Percentiles rank a stretch among this genome's conserved stretches.
These are phyloP conservation scores for Vanderwaltozyma polyspora DNA, from an alignment of 805 yeast species.

Conservation along the genomic window DNA sequence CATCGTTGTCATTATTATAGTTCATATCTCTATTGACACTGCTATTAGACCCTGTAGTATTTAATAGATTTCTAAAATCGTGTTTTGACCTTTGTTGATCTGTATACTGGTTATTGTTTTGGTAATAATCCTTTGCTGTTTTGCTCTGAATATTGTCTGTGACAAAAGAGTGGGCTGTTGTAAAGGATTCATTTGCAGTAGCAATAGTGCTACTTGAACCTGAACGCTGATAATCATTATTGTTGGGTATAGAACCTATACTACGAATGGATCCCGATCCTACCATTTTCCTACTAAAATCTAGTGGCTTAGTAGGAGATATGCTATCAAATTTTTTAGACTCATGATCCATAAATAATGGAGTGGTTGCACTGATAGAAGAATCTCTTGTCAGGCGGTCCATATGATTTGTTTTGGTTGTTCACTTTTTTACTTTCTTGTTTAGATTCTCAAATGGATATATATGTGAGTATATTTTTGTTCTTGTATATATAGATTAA, in stretches of 20 bases:
- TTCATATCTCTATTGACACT: background rate
- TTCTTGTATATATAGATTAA: too few species aligned
- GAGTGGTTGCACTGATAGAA: constrained; percentile 1
- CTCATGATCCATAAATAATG: background rate
- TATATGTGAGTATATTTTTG: too few species aligned
- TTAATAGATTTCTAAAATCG: background rate
- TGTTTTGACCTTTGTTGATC: too few species aligned
- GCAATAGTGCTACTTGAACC: too few species aligned
- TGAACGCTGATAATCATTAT: too few species aligned
- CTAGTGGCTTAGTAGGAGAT: constrained; percentile 9
- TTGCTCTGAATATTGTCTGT: background rate
- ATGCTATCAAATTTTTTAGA: background rate
- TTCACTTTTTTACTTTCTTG: too few species aligned
- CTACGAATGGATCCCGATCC: too few species aligned
- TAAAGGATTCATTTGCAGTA: background rate
- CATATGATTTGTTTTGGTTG: background rate
- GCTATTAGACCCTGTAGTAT: background rate
- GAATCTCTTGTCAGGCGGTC: constrained; percentile 1
- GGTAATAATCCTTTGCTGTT: background rate
- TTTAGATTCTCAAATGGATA: too few species aligned
- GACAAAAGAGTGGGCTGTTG: background rate
- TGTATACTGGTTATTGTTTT: too few species aligned
- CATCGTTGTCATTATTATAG: background rate
- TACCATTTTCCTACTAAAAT: constrained; percentile 1
- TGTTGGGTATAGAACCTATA: too few species aligned